Evolutionary conservation across 129 eudicot species (phyloP).

Genomic region (Artemisia annua): DNA sequence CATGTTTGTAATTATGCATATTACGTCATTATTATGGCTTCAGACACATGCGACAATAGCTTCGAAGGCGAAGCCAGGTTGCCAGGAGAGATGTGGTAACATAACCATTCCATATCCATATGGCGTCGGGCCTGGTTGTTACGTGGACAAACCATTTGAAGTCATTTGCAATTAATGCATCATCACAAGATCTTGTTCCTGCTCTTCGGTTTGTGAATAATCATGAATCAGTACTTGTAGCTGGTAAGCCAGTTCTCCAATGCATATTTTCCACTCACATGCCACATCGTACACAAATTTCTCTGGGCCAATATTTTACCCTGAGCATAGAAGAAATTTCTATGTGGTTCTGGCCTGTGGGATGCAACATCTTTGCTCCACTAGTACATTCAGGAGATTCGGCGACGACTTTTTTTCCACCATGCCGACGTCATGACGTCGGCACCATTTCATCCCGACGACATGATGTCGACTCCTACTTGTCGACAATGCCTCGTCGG

Average conservation of each 20-base stretch:
- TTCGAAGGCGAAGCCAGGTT: slow-evolving; percentile 25
- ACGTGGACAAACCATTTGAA: slow-evolving; percentile 10
- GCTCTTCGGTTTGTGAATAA: background rate
- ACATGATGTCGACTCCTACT: too few relatives aligned
- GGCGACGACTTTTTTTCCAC: too few relatives aligned
- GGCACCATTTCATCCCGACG: too few relatives aligned
- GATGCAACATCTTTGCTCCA: slow-evolving; percentile 25
- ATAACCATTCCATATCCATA: slow-evolving; percentile 27
- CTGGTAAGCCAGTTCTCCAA: background rate
- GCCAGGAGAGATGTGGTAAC: slow-evolving; percentile 28
- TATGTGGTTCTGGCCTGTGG: slow-evolving; percentile 21
- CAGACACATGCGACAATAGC: background rate
- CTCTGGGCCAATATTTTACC: background rate
- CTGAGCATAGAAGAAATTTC: slow-evolving; percentile 13
- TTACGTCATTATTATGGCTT: background rate
- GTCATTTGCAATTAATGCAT: slow-evolving; percentile 14
- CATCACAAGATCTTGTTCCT: background rate
- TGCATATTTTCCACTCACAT: background rate
- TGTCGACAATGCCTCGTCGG: too few relatives aligned
- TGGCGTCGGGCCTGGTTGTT: slow-evolving; percentile 22
- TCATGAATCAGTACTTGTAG: background rate
- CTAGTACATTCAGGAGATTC: too few relatives aligned
- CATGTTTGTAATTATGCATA: background rate
- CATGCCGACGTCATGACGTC: too few relatives aligned
- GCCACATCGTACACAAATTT: background rate